phyloP scores from a whole-genome alignment of 371 early-diverging fungal species.

The Fennellomyces sp. region DNA sequence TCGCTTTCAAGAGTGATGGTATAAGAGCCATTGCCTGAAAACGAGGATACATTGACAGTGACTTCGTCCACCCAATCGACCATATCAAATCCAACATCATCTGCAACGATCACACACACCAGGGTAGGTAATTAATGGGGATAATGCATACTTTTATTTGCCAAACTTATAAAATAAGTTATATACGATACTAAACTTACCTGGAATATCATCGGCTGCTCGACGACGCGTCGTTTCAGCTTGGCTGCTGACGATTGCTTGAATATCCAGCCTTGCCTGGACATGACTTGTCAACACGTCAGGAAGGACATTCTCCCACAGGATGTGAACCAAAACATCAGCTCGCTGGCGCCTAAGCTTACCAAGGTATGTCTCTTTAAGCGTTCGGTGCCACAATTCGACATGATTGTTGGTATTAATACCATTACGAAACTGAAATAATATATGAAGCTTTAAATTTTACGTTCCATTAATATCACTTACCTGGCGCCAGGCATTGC shows the following conservation, averaged over 20 bases:
- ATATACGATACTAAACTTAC: too few species aligned
- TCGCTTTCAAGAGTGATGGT: too few species aligned
- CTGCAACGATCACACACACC: too few species aligned
- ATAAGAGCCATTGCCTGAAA: too few species aligned
- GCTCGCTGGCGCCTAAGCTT: not conserved
- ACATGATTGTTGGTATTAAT: constrained; percentile 4
- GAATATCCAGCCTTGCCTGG: not conserved
- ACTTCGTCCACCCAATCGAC: too few species aligned
- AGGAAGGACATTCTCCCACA: constrained; percentile 2
- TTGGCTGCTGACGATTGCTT: not conserved
- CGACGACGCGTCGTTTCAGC: not conserved
- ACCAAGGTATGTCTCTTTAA: constrained; percentile 1
- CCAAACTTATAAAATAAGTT: too few species aligned
- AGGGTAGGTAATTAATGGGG: too few species aligned
- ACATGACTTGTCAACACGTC: not conserved
- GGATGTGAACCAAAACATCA: not conserved
- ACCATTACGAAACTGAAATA: not conserved
- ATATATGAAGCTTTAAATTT: not conserved
- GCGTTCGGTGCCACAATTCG: not conserved
- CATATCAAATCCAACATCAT: too few species aligned
- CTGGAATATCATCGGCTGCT: not conserved
- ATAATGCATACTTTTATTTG: too few species aligned
- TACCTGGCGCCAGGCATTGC: not conserved
- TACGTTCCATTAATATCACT: not conserved
- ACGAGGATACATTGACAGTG: too few species aligned